These are phyloP conservation scores for Ocimum tenuiflorum DNA, from an alignment of 257 asterid genomes.

Conservation along the genomic window DNA sequence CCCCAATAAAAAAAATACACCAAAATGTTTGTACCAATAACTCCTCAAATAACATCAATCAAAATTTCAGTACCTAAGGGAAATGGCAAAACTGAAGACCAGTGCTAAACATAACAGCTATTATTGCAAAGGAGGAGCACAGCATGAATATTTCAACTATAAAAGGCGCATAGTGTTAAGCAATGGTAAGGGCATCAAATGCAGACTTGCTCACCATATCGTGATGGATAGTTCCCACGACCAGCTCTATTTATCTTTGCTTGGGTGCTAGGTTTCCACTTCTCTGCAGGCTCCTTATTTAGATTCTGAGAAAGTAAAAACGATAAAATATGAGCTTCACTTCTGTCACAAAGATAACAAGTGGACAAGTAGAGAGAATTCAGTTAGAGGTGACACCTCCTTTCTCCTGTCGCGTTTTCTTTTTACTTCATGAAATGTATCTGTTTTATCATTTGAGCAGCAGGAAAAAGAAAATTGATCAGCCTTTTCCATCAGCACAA, in stretches of 20 bases:
- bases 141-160: neutral
- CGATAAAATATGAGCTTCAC: too few species aligned
- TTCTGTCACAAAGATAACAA: too few species aligned
- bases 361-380: too few species aligned
- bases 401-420: conserved; percentile 65
- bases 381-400: conserved; percentile 36
- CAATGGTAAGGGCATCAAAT: neutral
- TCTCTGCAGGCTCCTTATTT: conserved; percentile 53
- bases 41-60: too few species aligned
- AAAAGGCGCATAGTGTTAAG: neutral
- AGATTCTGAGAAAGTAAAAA: conserved; percentile 36
- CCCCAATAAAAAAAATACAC: neutral
- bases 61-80: too few species aligned
- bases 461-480: too few species aligned
- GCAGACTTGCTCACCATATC: conserved; percentile 41
- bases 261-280: conserved; percentile 53
- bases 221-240: conserved; percentile 52
- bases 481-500: too few species aligned
- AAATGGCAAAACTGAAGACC: too few species aligned
- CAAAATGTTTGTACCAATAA: too few species aligned
- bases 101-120: too few species aligned
- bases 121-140: neutral
- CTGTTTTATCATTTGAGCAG: conserved; percentile 25
- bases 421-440: conserved; percentile 81
- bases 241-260: conserved; percentile 49